These are phyloP conservation scores for Candida morakotiae DNA, from an alignment of 805 yeast genomes.

Conservation along the genomic window DNA sequence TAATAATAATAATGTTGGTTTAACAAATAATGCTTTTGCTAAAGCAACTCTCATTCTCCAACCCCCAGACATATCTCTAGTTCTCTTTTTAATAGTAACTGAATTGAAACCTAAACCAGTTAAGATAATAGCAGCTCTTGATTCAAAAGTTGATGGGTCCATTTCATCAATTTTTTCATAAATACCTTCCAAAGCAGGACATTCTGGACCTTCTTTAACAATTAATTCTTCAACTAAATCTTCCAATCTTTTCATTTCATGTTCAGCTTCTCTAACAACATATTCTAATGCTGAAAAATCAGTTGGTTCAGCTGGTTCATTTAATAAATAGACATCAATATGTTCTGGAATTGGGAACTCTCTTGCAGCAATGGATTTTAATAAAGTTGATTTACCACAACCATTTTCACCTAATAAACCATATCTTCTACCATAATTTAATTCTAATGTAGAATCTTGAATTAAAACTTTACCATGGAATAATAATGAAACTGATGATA, in stretches of 20 bases:
- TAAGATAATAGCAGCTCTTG: conserved; percentile 92
- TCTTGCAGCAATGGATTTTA: conserved; percentile 90
- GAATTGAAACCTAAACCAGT: conserved; percentile 96
- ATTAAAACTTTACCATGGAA: conserved; percentile 97
- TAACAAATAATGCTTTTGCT: conserved; percentile 95
- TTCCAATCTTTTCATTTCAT: conserved; percentile 86
- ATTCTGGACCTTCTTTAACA: conserved; percentile 92
- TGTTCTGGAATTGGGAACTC: conserved; percentile 93
- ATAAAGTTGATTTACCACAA: conserved; percentile 95
- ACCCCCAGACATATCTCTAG: conserved; percentile 99
- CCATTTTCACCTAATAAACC: conserved; percentile 98
- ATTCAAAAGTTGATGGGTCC: conserved; percentile 95
- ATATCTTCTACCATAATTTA: conserved; percentile 95
- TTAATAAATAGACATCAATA: conserved; percentile 87
- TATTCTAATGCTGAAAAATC: conserved; percentile 91
- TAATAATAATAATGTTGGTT: conserved; percentile 88
- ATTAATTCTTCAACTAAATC: conserved; percentile 85
- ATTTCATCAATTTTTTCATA: conserved; percentile 93
- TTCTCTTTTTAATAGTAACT: conserved; percentile 82
- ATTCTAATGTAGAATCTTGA: conserved; percentile 87
- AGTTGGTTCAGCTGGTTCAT: conserved; percentile 96
- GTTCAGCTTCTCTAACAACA: conserved; percentile 95
- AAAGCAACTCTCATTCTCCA: conserved; percentile 99
- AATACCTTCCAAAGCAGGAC: conserved; percentile 75
- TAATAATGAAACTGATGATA: conserved; percentile 82